Evolutionary conservation across 2,329 filamentous ascomycete species (phyloP).

Genomic region (Chaetomiaceae sp.): DNA sequence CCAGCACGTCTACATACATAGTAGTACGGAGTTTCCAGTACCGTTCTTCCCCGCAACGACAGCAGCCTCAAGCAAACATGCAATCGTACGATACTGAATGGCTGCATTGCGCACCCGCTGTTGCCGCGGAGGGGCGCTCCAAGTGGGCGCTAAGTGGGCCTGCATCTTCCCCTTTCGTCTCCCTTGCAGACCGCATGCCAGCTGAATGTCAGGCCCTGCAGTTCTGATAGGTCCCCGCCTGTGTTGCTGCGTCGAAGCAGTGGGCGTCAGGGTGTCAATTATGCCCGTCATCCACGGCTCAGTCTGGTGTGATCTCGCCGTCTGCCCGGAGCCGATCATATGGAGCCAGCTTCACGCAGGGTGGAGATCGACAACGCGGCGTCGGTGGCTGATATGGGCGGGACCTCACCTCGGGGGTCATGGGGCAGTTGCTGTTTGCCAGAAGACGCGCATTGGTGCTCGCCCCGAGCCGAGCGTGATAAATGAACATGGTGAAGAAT

Average conservation of each 20-base stretch:
- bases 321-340: neutral
- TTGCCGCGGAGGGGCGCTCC: conserved; percentile 1
- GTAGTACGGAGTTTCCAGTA: no score
- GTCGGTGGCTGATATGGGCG: conserved; percentile 1
- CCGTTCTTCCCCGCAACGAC: no score
- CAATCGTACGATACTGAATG: no score
- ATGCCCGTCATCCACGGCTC: no score
- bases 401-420: neutral
- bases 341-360: neutral
- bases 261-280: no score
- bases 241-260: no score
- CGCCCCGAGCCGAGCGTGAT: neutral
- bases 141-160: no score
- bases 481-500: no score
- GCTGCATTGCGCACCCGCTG: neutral
- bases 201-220: conserved; percentile 17
- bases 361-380: neutral
- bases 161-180: conserved; percentile 7
- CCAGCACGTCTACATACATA: no score
- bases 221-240: conserved; percentile 12
- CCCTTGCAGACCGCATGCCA: conserved; percentile 16
- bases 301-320: no score
- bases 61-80: no score
- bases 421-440: no score
- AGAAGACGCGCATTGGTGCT: neutral